These are phyloP conservation scores for Chaetoscypha palmicola DNA, from an alignment of 2,329 filamentous ascomycete genomes.

Conservation along the genomic window DNA sequence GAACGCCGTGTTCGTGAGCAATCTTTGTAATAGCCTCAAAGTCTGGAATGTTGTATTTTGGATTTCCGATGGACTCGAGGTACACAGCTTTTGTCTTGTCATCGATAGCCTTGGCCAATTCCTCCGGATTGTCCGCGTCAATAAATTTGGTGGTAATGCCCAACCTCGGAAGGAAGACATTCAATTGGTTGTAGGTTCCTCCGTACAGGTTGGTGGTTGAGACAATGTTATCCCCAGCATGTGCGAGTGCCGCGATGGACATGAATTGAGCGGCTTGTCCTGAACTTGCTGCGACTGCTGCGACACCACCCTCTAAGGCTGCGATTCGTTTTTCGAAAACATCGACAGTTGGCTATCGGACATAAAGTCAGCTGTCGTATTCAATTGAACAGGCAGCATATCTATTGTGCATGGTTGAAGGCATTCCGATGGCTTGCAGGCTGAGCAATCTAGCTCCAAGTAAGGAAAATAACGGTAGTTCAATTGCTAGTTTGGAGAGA, in stretches of 20 bases:
- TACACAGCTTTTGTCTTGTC: conserved; percentile 91
- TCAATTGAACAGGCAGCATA: not conserved
- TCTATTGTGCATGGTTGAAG: not conserved
- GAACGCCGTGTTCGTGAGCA: conserved; percentile 59
- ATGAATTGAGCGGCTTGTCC: conserved; percentile 93
- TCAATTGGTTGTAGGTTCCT: conserved; percentile 96
- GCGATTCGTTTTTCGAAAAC: conserved; percentile 96
- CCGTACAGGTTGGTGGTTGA: conserved; percentile 88
- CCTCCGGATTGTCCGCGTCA: conserved; percentile 68
- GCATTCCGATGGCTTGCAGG: not conserved
- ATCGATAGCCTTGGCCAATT: conserved; percentile 77
- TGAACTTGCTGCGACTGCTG: conserved; percentile 75
- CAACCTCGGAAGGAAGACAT: conserved; percentile 79
- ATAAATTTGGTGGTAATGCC: conserved; percentile 87
- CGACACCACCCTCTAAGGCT: conserved; percentile 88
- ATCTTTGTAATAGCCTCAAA: conserved; percentile 79
- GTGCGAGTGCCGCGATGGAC: conserved; percentile 74
- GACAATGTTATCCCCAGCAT: conserved; percentile 87
- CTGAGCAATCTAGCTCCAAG: not conserved
- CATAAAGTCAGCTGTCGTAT: conserved; percentile 8
- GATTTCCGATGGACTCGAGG: conserved; percentile 84
- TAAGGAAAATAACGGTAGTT: too few species aligned
- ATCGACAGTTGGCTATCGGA: conserved; percentile 71
- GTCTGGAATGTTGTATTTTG: conserved; percentile 86
- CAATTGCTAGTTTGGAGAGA: too few species aligned